Percentiles rank a stretch among this genome's conserved stretches.
Evolutionary conservation across 1,284 basidiomycete species (phyloP).

Genomic region (Microbotryum saponariae): DNA sequence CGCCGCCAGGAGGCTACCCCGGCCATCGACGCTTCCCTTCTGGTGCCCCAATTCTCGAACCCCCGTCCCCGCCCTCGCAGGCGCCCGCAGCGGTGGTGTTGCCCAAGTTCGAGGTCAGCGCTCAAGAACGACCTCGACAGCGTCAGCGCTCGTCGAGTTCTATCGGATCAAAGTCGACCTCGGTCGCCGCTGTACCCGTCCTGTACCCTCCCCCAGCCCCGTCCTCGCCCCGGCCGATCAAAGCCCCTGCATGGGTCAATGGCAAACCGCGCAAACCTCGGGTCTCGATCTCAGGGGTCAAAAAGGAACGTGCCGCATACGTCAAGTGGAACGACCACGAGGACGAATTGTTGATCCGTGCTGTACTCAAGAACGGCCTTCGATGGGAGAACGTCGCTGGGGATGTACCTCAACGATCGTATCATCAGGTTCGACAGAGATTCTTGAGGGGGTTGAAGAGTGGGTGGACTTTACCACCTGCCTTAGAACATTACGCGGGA

Average conservation of each 20-base stretch:
- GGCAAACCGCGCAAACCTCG: not conserved
- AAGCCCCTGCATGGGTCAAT: not conserved
- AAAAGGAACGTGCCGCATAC: slow-evolving; percentile 25
- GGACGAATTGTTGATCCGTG: slow-evolving; percentile 31
- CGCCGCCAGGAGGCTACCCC: not conserved
- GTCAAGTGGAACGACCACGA: slow-evolving; percentile 32
- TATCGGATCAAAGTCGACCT: too few species aligned
- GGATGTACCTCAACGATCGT: slow-evolving; percentile 29
- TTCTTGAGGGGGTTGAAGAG: slow-evolving; percentile 14
- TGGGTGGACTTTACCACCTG: slow-evolving; percentile 14
- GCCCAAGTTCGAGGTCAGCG: too few species aligned
- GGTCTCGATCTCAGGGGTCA: slow-evolving; percentile 1
- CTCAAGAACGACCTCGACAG: too few species aligned
- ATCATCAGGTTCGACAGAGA: slow-evolving; percentile 32
- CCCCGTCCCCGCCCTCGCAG: not conserved
- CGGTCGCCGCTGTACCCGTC: too few species aligned
- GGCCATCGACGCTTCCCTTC: not conserved
- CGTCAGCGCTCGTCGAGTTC: too few species aligned
- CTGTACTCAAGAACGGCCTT: slow-evolving; percentile 29
- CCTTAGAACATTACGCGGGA: slow-evolving; percentile 20
- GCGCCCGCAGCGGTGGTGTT: too few species aligned
- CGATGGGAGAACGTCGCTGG: slow-evolving; percentile 33
- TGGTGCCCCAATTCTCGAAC: not conserved
- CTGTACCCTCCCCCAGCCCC: too few species aligned
- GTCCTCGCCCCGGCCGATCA: not conserved